phyloP scores from a whole-genome alignment of 805 yeast genomes.

The Yarrowia phangngaensis region DNA sequence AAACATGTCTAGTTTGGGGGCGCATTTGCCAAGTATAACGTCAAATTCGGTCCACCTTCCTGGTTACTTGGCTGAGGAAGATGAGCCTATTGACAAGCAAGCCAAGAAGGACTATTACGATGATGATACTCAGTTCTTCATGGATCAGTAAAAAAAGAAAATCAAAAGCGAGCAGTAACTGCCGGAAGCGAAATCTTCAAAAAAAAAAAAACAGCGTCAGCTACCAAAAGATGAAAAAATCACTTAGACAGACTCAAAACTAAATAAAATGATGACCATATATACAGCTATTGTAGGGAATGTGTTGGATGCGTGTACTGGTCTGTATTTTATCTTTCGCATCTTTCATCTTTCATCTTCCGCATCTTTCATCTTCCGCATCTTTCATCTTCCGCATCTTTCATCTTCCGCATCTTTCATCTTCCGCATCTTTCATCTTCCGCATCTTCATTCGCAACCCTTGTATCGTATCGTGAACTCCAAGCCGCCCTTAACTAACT shows the following conservation, averaged over 20 bases:
- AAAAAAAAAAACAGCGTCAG: conserved; percentile 2
- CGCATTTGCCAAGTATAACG: conserved; percentile 1
- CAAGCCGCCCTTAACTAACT: not conserved
- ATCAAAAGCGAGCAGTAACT: not conserved
- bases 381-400: too few species aligned
- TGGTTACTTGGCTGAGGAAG: conserved; percentile 13
- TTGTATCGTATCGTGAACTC: too few species aligned
- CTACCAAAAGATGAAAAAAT: conserved; percentile 23
- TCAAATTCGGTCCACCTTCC: conserved; percentile 1
- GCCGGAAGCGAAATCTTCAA: not conserved
- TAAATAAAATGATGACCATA: too few species aligned
- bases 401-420: too few species aligned
- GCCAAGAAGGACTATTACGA: conserved; percentile 22
- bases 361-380: too few species aligned
- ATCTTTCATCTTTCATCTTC: too few species aligned
- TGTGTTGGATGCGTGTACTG: too few species aligned
- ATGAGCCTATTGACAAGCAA: conserved; percentile 17
- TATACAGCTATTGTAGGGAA: too few species aligned
- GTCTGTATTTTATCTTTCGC: too few species aligned
- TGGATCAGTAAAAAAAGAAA: conserved; percentile 20
- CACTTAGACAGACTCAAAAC: too few species aligned
- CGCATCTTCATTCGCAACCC: too few species aligned
- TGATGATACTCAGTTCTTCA: conserved; percentile 27
- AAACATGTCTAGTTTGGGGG: conserved; percentile 14
- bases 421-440: too few species aligned